These are phyloP conservation scores for Alternaria sp. DNA, from an alignment of 2,329 filamentous ascomycete genomes.

Conservation along the genomic window DNA sequence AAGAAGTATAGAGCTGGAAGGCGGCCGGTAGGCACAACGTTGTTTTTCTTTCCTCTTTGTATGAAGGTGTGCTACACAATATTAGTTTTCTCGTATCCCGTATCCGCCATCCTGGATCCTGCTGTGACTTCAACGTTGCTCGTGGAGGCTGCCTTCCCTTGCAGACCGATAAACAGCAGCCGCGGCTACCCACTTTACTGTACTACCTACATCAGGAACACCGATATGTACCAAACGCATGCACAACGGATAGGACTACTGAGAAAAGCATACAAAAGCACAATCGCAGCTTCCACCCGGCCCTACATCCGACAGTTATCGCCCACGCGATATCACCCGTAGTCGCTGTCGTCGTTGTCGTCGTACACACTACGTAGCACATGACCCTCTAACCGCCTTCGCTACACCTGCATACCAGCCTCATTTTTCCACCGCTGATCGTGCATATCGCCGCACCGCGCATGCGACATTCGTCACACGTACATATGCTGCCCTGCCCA, in stretches of 20 bases:
- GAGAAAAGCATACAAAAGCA: constrained; percentile 1
- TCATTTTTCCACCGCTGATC: constrained; percentile 8
- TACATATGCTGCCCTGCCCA: neutral
- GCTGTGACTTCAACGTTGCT: neutral
- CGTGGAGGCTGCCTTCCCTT: neutral
- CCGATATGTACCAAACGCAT: neutral
- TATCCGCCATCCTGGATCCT: neutral
- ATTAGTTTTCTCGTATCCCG: neutral
- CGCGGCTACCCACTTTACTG: neutral
- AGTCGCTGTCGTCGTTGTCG: neutral
- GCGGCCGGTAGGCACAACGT: neutral
- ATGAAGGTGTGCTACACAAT: neutral
- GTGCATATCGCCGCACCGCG: neutral
- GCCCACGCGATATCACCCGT: neutral
- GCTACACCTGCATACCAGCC: constrained; percentile 13
- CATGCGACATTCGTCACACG: constrained; percentile 3
- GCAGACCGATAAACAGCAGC: neutral
- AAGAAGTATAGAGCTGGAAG: neutral
- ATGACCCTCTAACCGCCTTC: constrained; percentile 7
- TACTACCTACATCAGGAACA: neutral
- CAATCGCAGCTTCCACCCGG: neutral
- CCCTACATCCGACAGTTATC: neutral
- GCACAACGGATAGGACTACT: neutral
- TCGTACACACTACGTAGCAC: constrained; percentile 1
- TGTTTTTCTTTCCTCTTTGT: neutral